A percentile compares a stretch with the other conserved stretches of the same genome.
Evolutionary conservation across 2,329 filamentous ascomycete genomes (phyloP).

Genomic region (Pyrenochaeta sp.): DNA sequence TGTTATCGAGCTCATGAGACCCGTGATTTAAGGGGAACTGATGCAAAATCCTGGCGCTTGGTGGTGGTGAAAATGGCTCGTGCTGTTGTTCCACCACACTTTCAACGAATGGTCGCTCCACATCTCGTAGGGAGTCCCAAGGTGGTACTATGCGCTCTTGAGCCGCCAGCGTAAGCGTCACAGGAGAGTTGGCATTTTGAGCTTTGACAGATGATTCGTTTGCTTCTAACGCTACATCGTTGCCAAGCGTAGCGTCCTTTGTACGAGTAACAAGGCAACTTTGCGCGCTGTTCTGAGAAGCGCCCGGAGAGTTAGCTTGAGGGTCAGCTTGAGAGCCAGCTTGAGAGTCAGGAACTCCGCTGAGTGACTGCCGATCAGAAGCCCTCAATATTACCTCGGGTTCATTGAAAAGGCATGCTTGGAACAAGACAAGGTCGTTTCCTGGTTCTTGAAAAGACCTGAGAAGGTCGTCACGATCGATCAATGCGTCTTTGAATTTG

Average conservation of each 20-base stretch:
- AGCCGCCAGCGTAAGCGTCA: background rate
- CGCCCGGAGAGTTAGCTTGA: background rate
- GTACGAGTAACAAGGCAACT: background rate
- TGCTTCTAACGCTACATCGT: background rate
- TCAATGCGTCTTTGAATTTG: constrained; percentile 15
- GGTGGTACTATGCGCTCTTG: background rate
- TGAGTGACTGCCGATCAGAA: background rate
- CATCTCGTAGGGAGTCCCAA: background rate
- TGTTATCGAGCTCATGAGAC: background rate
- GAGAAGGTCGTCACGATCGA: constrained; percentile 5
- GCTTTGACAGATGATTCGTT: background rate
- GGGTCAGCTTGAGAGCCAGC: background rate
- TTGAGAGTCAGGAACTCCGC: background rate
- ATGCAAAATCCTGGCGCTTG: background rate
- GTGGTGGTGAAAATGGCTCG: background rate
- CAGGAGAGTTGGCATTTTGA: background rate
- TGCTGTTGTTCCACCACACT: background rate
- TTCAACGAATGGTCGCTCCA: background rate
- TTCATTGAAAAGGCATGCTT: background rate
- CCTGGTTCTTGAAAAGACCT: constrained; percentile 7
- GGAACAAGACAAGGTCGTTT: constrained; percentile 13
- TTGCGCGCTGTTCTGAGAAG: background rate
- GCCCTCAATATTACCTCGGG: background rate
- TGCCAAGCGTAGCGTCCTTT: background rate
- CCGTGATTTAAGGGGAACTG: background rate